A percentile compares a stretch with the other conserved stretches of the same genome.
These are phyloP conservation scores for Panaeolus papilionaceus DNA, from an alignment of 768 basidiomycete genomes.

Conservation along the genomic window DNA sequence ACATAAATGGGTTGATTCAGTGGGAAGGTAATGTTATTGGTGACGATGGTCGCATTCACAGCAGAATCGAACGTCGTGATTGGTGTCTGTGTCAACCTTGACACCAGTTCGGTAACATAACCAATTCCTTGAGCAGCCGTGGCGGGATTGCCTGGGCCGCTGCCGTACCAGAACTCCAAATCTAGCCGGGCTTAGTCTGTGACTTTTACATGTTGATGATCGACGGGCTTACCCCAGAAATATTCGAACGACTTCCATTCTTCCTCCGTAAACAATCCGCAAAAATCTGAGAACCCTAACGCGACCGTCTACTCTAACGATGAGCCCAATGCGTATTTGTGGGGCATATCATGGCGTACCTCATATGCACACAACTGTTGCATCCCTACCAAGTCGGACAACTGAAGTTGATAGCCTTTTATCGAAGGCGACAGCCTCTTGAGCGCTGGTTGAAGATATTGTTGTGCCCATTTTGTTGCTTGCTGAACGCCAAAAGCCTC, in stretches of 20 bases:
- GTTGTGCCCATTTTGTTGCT: constrained; percentile 58
- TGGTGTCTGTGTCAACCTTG: constrained; percentile 68
- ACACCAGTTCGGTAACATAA: constrained; percentile 72
- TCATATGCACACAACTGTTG: constrained; percentile 80
- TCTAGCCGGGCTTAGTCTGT: constrained; percentile 36
- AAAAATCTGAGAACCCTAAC: constrained; percentile 79
- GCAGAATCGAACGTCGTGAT: constrained; percentile 62
- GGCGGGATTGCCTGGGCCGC: constrained; percentile 73
- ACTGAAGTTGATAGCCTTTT: constrained; percentile 55
- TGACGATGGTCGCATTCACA: constrained; percentile 72
- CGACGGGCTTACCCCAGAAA: constrained; percentile 36
- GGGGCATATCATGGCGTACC: constrained; percentile 39
- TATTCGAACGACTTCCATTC: constrained; percentile 87
- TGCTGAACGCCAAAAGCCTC: constrained; percentile 47
- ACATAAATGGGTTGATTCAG: constrained; percentile 67
- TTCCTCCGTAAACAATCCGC: constrained; percentile 76
- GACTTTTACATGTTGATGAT: background rate
- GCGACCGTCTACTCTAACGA: constrained; percentile 65
- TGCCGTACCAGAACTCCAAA: constrained; percentile 65
- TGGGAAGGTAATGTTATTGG: constrained; percentile 58
- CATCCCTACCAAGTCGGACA: constrained; percentile 61
- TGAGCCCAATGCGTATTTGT: background rate
- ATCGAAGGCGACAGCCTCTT: constrained; percentile 57
- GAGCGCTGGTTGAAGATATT: constrained; percentile 65
- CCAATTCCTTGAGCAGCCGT: constrained; percentile 68